phyloP scores from a whole-genome alignment of 106 monocot species.

The Hemerocallis citrina region DNA sequence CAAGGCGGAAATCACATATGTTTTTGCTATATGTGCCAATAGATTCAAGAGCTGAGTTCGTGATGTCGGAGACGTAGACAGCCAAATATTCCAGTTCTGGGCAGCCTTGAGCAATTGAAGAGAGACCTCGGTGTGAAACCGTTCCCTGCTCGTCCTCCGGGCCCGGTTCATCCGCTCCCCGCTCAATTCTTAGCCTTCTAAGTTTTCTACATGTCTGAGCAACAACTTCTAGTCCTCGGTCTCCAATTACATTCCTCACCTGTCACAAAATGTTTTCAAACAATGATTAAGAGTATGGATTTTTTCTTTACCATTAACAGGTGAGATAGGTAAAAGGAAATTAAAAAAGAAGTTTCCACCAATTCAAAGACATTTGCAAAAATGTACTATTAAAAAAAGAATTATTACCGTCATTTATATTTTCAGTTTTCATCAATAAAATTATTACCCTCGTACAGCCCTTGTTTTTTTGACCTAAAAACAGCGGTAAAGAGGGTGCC shows the following conservation, averaged over 20 bases:
- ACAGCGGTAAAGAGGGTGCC: too few relatives aligned
- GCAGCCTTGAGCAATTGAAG: slow-evolving; percentile 63
- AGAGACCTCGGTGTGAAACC: slow-evolving; percentile 73
- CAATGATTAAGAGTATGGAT: too few relatives aligned
- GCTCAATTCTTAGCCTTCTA: slow-evolving; percentile 72
- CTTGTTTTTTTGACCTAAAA: too few relatives aligned
- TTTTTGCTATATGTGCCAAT: slow-evolving; percentile 63
- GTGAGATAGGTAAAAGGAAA: too few relatives aligned
- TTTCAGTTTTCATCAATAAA: too few relatives aligned
- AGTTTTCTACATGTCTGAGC: slow-evolving; percentile 64
- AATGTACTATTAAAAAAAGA: too few relatives aligned
- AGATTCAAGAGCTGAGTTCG: slow-evolving; percentile 64
- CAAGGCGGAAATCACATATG: slow-evolving; percentile 72
- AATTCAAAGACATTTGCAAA: too few relatives aligned
- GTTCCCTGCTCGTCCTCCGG: slow-evolving; percentile 84
- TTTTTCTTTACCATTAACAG: too few relatives aligned
- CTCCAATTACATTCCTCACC: slow-evolving; percentile 89
- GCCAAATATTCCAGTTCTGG: slow-evolving; percentile 74
- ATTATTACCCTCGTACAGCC: too few relatives aligned
- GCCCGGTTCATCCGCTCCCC: slow-evolving; percentile 84
- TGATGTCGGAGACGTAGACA: slow-evolving; percentile 81
- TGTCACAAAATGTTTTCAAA: slow-evolving; percentile 10
- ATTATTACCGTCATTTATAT: too few relatives aligned
- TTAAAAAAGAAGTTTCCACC: too few relatives aligned
- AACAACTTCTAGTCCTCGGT: slow-evolving; percentile 71